Evolutionary conservation across 139 green algal species (phyloP).

Genomic region (Zygnema cylindricum): DNA sequence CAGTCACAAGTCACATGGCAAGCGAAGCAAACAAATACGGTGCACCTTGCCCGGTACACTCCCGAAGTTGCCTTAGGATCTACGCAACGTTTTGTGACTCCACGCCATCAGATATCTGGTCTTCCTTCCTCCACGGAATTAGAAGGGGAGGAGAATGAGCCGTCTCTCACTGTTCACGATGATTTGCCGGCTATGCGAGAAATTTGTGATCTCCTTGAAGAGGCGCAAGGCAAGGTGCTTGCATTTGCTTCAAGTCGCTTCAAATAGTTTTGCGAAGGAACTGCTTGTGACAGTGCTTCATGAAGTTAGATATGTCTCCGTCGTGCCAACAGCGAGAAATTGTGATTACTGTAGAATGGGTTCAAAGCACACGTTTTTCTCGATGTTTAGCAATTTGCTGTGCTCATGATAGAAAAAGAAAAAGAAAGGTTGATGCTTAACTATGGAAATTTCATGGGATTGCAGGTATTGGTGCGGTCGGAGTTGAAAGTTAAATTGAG

Average conservation of each 20-base stretch:
- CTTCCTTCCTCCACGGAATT: neutral
- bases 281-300: too few species aligned
- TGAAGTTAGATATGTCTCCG: too few species aligned
- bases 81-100: conserved; percentile 12
- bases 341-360: too few species aligned
- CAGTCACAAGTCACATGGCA: neutral
- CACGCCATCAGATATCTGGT: too few species aligned
- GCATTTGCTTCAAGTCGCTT: too few species aligned
- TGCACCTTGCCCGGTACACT: conserved; percentile 41
- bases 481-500: conserved; percentile 47
- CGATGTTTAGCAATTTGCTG: too few species aligned
- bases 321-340: too few species aligned
- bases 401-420: too few species aligned
- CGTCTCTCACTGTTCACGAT: neutral
- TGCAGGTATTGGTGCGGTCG: conserved; percentile 37
- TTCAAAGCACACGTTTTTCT: too few species aligned
- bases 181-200: neutral
- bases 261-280: too few species aligned
- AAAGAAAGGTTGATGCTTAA: too few species aligned
- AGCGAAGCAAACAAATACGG: conserved; percentile 15
- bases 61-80: neutral
- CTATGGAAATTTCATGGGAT: too few species aligned
- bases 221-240: neutral
- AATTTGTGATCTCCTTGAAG: neutral
- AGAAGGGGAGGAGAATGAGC: neutral